Conservation (phyloP, 495 filamentous ascomycete species). For the Trichoderma virens region DNA sequence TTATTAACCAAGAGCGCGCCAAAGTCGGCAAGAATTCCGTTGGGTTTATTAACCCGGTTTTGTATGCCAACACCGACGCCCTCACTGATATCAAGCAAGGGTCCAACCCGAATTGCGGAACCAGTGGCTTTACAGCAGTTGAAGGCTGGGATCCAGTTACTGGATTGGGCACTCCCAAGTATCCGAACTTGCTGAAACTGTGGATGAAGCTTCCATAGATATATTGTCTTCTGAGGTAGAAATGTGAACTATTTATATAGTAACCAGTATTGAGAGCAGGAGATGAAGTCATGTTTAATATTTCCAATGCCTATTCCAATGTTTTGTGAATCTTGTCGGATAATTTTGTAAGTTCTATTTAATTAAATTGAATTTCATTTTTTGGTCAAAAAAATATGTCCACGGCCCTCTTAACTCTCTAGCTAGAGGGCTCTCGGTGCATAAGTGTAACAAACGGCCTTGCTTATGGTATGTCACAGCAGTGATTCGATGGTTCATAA, state of each 20-base stretch:
- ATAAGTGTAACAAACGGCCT: no score
- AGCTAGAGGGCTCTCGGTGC: no score
- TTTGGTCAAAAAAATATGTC: no score
- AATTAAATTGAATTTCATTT: no score
- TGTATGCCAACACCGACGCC: conserved; percentile 19
- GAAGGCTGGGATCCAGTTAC: conserved; percentile 45
- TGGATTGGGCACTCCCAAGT: conserved; percentile 27
- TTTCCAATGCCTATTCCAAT: no score
- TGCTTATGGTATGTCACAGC: no score
- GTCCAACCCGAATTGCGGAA: conserved; percentile 39
- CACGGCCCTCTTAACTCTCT: no score
- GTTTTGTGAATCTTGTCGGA: no score
- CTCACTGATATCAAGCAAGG: conserved; percentile 43
- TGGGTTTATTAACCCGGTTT: conserved; percentile 48
- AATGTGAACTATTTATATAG: not conserved
- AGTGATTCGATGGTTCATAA: no score
- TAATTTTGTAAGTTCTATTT: no score
- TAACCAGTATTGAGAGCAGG: no score
- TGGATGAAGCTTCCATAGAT: not conserved
- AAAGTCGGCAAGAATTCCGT: conserved; percentile 42
- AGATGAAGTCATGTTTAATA: no score
- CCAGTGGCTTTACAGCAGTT: conserved; percentile 40
- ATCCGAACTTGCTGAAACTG: not conserved
- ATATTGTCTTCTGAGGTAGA: not conserved
- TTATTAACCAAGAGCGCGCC: conserved; percentile 51